Evolutionary conservation across 805 yeast species (phyloP), one percentile per base, ranked within the genome.

Genomic region (Candida vartiovaarae): DNA sequence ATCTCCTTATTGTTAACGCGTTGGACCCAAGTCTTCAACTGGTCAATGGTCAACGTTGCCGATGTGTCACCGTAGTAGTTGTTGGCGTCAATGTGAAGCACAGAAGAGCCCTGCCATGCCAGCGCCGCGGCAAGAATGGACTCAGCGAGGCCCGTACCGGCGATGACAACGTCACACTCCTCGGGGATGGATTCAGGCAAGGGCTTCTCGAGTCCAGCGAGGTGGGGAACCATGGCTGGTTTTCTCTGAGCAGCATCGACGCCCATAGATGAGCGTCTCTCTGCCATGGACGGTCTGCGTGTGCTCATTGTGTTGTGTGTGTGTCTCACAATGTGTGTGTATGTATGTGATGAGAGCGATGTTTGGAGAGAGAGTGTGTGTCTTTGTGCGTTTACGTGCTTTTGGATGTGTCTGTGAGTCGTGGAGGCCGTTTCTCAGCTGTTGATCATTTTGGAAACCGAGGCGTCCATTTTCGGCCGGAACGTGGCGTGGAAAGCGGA

Each of bases 71-170:
- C 99, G 57, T 93, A 93, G 60, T 86, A 82, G 28, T 78, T 73
- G 58, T 89, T 84, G 36, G 80, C 70, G 62, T 93, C 99, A 29
- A 93, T 78, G 59, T 93, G 99, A 36, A 93, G 68, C 7, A 93
- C 97, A 51, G 75, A 80, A n/a, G 93, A 80, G n/a, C 99, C 99
- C 55, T 88, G 96, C 98, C 99, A 93, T 9, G 97, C 84, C 38
- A 93, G 71, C 0, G 97, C 91, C 9, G 97, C 95, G 0, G 98
- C 96, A 39, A 89, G 65, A 9, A 93, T 80, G 52, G 88, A 78
- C 62, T 93, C 96, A 2, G 81, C 82, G 35, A 93, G 70, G 4
- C 98, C 98, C 0, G 99, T 91, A 32, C 99, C 99, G 50, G 84
- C 78, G 44, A 93, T 84, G 29, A 93, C 71, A 10, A 93, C 95